phyloP scores from a whole-genome alignment of 164 flowering plant genomes.

The Magnolia kwangsiensis region DNA sequence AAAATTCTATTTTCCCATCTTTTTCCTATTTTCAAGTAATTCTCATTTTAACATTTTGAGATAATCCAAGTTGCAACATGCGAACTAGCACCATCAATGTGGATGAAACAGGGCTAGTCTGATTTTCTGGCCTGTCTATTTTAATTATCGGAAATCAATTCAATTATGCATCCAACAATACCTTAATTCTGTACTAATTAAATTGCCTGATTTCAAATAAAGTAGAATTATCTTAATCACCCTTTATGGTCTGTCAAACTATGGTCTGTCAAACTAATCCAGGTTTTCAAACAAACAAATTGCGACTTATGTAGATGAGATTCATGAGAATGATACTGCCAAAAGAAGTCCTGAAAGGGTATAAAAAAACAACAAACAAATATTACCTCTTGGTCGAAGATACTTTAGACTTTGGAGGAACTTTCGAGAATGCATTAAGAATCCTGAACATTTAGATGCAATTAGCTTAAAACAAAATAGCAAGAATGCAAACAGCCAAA shows the following conservation, averaged over 20 bases:
- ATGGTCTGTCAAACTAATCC: not conserved
- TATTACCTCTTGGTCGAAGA: constrained; percentile 63
- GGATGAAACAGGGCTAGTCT: no score
- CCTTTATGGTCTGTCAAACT: not conserved
- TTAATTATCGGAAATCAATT: no score
- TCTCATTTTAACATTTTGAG: no score
- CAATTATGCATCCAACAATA: no score
- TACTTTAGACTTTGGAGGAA: constrained; percentile 66
- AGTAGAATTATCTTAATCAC: not conserved
- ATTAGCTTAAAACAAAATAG: not conserved
- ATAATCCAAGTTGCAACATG: no score
- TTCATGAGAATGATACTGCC: not conserved
- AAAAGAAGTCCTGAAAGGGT: not conserved
- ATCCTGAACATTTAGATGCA: constrained; percentile 47
- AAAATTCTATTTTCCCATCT: no score
- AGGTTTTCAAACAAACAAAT: not conserved
- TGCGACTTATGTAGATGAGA: not conserved
- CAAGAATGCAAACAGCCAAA: not conserved
- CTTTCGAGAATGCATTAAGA: constrained; percentile 79
- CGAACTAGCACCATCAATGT: no score
- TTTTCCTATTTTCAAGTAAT: no score
- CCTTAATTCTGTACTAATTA: no score
- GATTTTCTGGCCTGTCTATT: no score
- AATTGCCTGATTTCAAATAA: no score
- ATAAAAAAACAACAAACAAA: not conserved